These are phyloP conservation scores for Daedalea quercina DNA, from an alignment of 768 basidiomycete species.

Conservation along the genomic window DNA sequence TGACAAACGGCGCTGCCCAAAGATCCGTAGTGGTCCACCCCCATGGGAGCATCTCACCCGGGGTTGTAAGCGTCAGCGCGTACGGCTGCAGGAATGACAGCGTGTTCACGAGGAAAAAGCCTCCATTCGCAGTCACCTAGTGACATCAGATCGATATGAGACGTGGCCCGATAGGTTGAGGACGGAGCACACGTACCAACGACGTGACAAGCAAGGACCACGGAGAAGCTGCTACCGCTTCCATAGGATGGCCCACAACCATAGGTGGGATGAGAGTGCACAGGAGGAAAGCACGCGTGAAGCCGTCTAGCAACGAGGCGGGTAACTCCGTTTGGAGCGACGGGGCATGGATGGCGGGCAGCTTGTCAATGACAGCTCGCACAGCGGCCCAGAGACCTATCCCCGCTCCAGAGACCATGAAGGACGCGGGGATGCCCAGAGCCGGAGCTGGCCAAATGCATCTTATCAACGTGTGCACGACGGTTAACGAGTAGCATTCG, in stretches of 20 bases:
- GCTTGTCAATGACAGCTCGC: slow-evolving; percentile 54
- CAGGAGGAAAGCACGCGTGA: slow-evolving; percentile 72
- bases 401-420: slow-evolving; percentile 66
- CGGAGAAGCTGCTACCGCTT: slow-evolving; percentile 55
- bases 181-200: slow-evolving; percentile 40
- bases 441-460: slow-evolving; percentile 39
- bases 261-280: slow-evolving; percentile 72
- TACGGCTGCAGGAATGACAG: slow-evolving; percentile 73
- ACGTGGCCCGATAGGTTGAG: neutral
- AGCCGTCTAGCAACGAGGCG: slow-evolving; percentile 67
- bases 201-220: slow-evolving; percentile 74
- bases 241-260: slow-evolving; percentile 45
- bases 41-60: slow-evolving; percentile 70
- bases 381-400: slow-evolving; percentile 53
- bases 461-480: neutral
- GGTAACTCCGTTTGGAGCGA: slow-evolving; percentile 60
- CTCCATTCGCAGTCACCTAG: slow-evolving; percentile 68
- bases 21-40: slow-evolving; percentile 85
- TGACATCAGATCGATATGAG: neutral
- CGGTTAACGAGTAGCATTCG: neutral
- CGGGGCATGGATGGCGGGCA: slow-evolving; percentile 51
- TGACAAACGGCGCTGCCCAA: slow-evolving; percentile 78
- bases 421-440: slow-evolving; percentile 65
- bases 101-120: slow-evolving; percentile 73
- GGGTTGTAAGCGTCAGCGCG: slow-evolving; percentile 61